Percentiles rank a stretch among this genome's conserved stretches.
These are phyloP conservation scores for Fraxinus dipetala DNA, from an alignment of 305 asterid species.

Conservation along the genomic window DNA sequence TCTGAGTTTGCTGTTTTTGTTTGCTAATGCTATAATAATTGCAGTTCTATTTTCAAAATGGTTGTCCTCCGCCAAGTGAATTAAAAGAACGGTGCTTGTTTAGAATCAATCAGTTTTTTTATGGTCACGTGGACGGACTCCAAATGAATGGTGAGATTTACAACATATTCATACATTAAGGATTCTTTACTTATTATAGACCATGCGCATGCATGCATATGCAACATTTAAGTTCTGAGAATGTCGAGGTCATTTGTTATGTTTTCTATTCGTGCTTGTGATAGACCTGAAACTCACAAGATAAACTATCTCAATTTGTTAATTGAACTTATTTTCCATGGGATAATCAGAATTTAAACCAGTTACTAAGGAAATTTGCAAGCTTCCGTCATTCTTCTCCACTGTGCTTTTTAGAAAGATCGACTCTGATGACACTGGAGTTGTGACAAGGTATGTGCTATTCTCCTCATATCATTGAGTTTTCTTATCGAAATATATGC, in stretches of 20 bases:
- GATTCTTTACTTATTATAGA: background rate
- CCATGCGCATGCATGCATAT: background rate
- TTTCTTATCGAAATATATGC: background rate
- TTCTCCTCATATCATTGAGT: background rate
- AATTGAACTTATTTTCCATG: slow-evolving; percentile 23
- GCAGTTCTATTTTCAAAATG: slow-evolving; percentile 95
- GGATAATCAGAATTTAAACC: slow-evolving; percentile 75
- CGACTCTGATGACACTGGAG: slow-evolving; percentile 63
- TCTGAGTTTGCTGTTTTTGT: background rate
- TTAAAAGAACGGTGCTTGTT: slow-evolving; percentile 86
- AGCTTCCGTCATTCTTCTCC: slow-evolving; percentile 98
- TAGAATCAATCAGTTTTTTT: slow-evolving; percentile 91
- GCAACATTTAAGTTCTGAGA: background rate
- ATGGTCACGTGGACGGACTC: slow-evolving; percentile 83
- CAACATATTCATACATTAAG: slow-evolving; percentile 17
- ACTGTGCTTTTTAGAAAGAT: slow-evolving; percentile 76
- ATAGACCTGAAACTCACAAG: background rate
- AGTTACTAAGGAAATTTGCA: slow-evolving; percentile 92
- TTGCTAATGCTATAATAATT: background rate
- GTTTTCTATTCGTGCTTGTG: slow-evolving; percentile 17
- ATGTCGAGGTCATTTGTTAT: background rate
- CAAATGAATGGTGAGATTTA: slow-evolving; percentile 77
- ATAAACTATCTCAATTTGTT: background rate
- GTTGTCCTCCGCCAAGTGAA: slow-evolving; percentile 90
- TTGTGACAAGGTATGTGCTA: slow-evolving; percentile 68